Base-by-base conservation (phyloP, 116 monocot species). In the Thalassia testudinum region DNA sequence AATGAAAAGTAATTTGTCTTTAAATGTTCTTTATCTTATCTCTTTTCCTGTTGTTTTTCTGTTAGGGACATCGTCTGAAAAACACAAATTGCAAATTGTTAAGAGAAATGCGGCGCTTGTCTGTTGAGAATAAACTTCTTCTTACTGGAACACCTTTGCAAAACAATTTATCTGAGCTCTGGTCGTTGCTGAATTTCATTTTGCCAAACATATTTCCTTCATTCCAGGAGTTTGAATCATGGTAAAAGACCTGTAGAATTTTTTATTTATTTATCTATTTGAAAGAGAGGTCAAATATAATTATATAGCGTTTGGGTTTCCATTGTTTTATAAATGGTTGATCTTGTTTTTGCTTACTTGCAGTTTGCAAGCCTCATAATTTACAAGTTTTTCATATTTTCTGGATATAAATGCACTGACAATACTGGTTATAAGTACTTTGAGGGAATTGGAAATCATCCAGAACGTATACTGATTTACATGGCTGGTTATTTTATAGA, bases 101-200 rank as follows among this genome's bases (percentile, higher is more conserved):
- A 47, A 75, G 61, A 56, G 76, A 84, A 54, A 40, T 95, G 13
- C 78, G 72, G 50, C 80, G 78, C 27, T 50, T 95, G 60, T 75
- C 81, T 53, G 84, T 87, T 47, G 93, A 95, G 57, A 95, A 95
- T 55, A 95, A 95, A 52, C 93, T 95, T 64, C 88, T 95, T 49
- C 68, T 95, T 18, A 95, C 93, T 48, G 93, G 93, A 71, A 95
- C 93, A 52, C 93, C 93, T 27, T 60, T 95, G 52, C 93, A 95
- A 51, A 95, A 95, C 57, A 87, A 87, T 53, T 70, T 95, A 56
- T 78, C 88, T 48, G 93, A 95, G 47, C 76, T 95, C 50, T 95
- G 93, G 93, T 95, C 93, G 21, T 56, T 95, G 37, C 50, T 95
- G 70, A 87, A 95, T 56, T 95, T 95, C 53, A 84, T 95, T 56